A percentile compares a stretch with the other conserved stretches of the same genome.
Evolutionary conservation across 805 yeast genomes (phyloP).

Genomic region (Grigorovia yakushimaensis): DNA sequence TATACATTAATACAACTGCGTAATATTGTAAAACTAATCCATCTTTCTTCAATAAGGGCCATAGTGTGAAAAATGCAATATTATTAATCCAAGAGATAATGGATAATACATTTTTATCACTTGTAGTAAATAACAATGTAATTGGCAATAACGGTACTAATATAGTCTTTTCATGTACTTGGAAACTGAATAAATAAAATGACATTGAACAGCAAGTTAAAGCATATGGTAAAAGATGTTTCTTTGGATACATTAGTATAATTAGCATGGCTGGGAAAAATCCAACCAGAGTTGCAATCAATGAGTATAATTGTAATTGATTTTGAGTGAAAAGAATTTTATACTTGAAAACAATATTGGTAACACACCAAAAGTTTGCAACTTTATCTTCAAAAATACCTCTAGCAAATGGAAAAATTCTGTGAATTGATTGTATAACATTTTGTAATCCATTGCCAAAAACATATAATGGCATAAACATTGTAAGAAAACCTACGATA

Average conservation of each 20-base stretch:
- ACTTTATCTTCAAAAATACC: slow-evolving; percentile 97
- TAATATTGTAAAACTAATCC: slow-evolving; percentile 63
- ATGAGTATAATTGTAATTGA: slow-evolving; percentile 51
- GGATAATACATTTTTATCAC: slow-evolving; percentile 52
- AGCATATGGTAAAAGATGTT: slow-evolving; percentile 54
- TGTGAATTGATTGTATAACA: slow-evolving; percentile 43
- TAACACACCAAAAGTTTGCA: slow-evolving; percentile 96
- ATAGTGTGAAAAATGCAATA: slow-evolving; percentile 73
- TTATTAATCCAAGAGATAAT: slow-evolving; percentile 83
- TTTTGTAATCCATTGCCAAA: slow-evolving; percentile 31
- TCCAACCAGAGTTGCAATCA: slow-evolving; percentile 41
- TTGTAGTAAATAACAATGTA: slow-evolving; percentile 47
- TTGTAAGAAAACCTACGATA: slow-evolving; percentile 37
- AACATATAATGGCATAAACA: slow-evolving; percentile 53
- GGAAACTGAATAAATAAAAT: slow-evolving; percentile 84
- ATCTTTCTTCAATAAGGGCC: slow-evolving; percentile 78
- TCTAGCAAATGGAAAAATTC: slow-evolving; percentile 86
- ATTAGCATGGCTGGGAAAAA: slow-evolving; percentile 48
- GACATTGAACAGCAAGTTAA: slow-evolving; percentile 78
- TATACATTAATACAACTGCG: slow-evolving; percentile 51
- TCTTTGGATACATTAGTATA: slow-evolving; percentile 43
- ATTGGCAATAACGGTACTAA: slow-evolving; percentile 82
- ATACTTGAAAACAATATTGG: slow-evolving; percentile 69
- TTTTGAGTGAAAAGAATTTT: slow-evolving; percentile 41
- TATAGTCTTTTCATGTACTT: slow-evolving; percentile 92